A percentile compares a stretch with the other conserved stretches of the same genome.
Evolutionary conservation across 352 stramenopile genomes (phyloP).

Genomic region (Phytophthora boehmeriae): DNA sequence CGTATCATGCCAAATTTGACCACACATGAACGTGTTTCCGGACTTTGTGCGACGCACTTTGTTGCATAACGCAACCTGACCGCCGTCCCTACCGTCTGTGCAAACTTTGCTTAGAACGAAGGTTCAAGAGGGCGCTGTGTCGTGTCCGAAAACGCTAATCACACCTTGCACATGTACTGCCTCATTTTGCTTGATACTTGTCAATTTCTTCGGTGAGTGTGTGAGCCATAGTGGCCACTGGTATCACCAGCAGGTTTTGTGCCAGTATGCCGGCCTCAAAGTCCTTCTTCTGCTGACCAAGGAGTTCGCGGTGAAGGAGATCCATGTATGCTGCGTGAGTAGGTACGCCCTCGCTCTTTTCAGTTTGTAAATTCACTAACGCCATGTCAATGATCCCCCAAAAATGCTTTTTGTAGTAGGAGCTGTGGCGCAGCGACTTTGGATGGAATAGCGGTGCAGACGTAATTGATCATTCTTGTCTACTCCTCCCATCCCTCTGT

Average conservation of each 20-base stretch:
- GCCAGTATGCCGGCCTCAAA: slow-evolving; percentile 17
- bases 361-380: slow-evolving; percentile 28
- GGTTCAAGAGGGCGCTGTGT: slow-evolving; percentile 17
- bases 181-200: slow-evolving; percentile 22
- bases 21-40: slow-evolving; percentile 15
- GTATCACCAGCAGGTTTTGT: slow-evolving; percentile 13
- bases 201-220: slow-evolving; percentile 10
- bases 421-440: slow-evolving; percentile 11
- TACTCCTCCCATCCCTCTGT: slow-evolving; percentile 9
- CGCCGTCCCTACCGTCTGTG: slow-evolving; percentile 1
- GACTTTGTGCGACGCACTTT: not conserved
- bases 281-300: slow-evolving; percentile 8
- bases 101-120: slow-evolving; percentile 16
- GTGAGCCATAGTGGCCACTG: not conserved
- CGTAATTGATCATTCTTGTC: slow-evolving; percentile 22
- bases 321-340: slow-evolving; percentile 15
- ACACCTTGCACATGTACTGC: slow-evolving; percentile 29
- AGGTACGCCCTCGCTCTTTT: slow-evolving; percentile 7
- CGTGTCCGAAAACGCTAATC: slow-evolving; percentile 16
- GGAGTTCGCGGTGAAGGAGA: slow-evolving; percentile 12
- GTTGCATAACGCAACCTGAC: slow-evolving; percentile 17
- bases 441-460: slow-evolving; percentile 19
- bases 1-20: slow-evolving; percentile 17
- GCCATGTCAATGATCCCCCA: slow-evolving; percentile 29
- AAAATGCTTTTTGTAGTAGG: slow-evolving; percentile 36